Base-by-base conservation (phyloP, 2,329 filamentous ascomycete genomes). In the Beauveria bassiana region DNA sequence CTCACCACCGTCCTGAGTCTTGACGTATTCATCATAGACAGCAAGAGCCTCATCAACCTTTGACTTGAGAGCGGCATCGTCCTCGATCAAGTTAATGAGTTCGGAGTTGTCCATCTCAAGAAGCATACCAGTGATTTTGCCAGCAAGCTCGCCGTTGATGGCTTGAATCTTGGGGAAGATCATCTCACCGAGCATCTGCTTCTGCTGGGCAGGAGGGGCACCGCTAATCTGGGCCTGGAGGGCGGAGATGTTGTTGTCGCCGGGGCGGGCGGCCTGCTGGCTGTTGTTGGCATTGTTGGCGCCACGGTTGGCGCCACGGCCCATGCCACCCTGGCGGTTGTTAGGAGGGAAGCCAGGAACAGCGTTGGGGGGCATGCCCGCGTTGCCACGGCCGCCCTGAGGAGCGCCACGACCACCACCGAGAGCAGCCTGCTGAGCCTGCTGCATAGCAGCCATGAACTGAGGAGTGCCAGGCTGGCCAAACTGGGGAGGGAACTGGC, bases 91-190 rank as follows among this genome's bases (percentile, higher is more conserved):
- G 79, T 90, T 91, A 73, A 99, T 84, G 70, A 99, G 82, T 81
- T 99, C 95, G 62, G 83, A 75, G 79, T 98, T 98, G 71, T 98
- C 95, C 95, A 99, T 99, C 85, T 99, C 95, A 70, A 99, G 80
- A 71, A 99, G 89, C 95, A 99, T 99, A 79, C 95, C 95, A 65
- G 95, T 99, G 77, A 99, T 98, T 88, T 99, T 99, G 74, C 95
- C 95, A 65, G 95, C 95, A 71, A 99, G 84, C 71, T 97, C 93
- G 64, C 92, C 90, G 81, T 99, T 95, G 78, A 96, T 88, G 68
- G 86, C 86, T 77, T 93, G 87, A 72, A 99, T 98, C 89, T 98
- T 99, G 73, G 95, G 95, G 85, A 98, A 99, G 70, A 99, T 89
- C 69, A 91, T 88, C 81, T 99, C 95, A 75, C 95, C 95, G 61